Evolutionary conservation across 768 basidiomycete genomes (phyloP).

Genomic region (Boletus pseudo-olivaceus): DNA sequence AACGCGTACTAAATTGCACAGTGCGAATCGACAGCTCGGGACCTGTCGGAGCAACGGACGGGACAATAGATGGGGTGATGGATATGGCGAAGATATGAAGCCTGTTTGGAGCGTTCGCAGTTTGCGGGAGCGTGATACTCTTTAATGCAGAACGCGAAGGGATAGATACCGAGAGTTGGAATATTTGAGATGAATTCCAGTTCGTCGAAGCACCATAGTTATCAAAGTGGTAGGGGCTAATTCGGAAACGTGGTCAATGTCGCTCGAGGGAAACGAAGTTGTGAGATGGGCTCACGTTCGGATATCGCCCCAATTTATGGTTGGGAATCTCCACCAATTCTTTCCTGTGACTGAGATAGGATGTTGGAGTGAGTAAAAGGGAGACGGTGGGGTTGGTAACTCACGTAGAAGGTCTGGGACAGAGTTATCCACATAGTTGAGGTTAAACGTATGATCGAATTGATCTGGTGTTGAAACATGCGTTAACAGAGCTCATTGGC

Average conservation of each 20-base stretch:
- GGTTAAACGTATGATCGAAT: slow-evolving; percentile 33
- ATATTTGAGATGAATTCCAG: slow-evolving; percentile 43
- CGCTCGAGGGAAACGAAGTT: not conserved
- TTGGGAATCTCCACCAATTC: slow-evolving; percentile 44
- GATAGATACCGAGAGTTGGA: slow-evolving; percentile 43
- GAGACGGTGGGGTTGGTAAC: not conserved
- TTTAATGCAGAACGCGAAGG: slow-evolving; percentile 38
- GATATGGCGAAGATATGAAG: slow-evolving; percentile 48
- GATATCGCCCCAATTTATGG: slow-evolving; percentile 42
- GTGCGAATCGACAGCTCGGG: slow-evolving; percentile 40
- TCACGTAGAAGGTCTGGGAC: slow-evolving; percentile 34
- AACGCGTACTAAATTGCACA: slow-evolving; percentile 44
- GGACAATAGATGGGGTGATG: slow-evolving; percentile 33
- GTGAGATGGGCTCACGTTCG: slow-evolving; percentile 33
- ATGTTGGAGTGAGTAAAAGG: not conserved
- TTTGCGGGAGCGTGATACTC: slow-evolving; percentile 43
- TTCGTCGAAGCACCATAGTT: slow-evolving; percentile 32
- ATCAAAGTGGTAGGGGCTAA: slow-evolving; percentile 46
- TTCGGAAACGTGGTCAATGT: not conserved
- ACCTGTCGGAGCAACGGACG: slow-evolving; percentile 18
- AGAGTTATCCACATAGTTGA: slow-evolving; percentile 34
- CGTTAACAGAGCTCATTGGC: not conserved
- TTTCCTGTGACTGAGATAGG: slow-evolving; percentile 38
- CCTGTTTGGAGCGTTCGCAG: slow-evolving; percentile 26
- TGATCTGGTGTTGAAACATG: slow-evolving; percentile 21